Base-by-base conservation (phyloP, 176 grass and related monocot genomes). In the Pontederia crassipes region DNA sequence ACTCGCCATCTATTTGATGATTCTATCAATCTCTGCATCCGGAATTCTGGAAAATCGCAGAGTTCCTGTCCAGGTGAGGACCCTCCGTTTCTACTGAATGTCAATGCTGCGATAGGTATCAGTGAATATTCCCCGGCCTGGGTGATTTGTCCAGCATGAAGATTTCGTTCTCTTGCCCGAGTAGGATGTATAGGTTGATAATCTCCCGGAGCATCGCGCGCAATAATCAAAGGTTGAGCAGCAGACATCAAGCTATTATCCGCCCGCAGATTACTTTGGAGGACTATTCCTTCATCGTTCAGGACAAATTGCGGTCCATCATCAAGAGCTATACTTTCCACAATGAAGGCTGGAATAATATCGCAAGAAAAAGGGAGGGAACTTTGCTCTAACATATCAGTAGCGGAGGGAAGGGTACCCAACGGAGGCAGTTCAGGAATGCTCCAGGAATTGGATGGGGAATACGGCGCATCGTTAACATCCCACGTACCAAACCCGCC, bases 11-110 rank as follows among this genome's bases (percentile, higher is more conserved):
- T 12, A 35, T 61, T 61, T 13, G 48, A 24, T 46, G 50, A 27
- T 17, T 65, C 62, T 65, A 65, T 65, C 46, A 65, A 16, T 48
- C 46, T 50, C 45, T 65, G 62, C 46, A 65, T 49, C 13, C 62
- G 62, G 3, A 49, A 65, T 28, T 65, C 62, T 7, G 62, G 62
- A 8, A 49, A 48, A 27, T 65, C 17, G 2, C 62, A 46, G 62
- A 65, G 62, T 48, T 65, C 62, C 15, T 65, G 62, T 49, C 50
- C 46, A 3, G 50, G 62, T 4, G 49, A 46, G 1, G 62, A 65
- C 4, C 48, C 12, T 15, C 46, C 46, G 28, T 65, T 24, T 15
- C 45, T 48, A 2, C 27, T 16, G 18, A 20, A 46, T 14, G 62
- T 65, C 8, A 65, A 48, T 1, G 49, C 62, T 4, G 46, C 49